Evolutionary conservation across 345 rosid genomes (phyloP).

Genomic region (Cardamine resedifolia): DNA sequence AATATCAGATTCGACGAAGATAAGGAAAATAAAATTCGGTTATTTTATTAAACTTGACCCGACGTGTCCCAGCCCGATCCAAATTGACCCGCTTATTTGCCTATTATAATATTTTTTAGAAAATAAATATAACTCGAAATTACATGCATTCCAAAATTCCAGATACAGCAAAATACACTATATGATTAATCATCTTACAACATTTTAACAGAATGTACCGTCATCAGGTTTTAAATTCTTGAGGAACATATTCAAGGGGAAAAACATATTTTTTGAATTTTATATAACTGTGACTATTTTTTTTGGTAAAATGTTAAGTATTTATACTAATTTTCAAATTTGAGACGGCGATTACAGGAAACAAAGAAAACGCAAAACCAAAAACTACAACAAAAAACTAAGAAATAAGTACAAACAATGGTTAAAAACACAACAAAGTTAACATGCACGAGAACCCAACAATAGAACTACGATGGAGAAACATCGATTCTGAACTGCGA

Average conservation of each 20-base stretch:
- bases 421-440: no score
- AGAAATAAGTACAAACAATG: no score
- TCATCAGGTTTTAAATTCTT: background rate
- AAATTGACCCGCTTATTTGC: constrained; percentile 1
- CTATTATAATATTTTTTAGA: background rate
- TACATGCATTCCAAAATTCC: background rate
- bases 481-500: no score
- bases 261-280: background rate
- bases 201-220: background rate
- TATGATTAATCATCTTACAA: background rate
- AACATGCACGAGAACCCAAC: no score
- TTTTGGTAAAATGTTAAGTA: no score
- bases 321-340: no score
- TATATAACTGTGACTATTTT: no score
- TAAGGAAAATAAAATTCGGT: constrained; percentile 18
- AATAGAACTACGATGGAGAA: no score
- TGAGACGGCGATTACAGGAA: no score
- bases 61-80: background rate
- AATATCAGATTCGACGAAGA: constrained; percentile 30
- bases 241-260: background rate
- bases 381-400: no score
- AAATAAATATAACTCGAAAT: background rate
- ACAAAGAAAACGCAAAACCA: no score
- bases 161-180: background rate
- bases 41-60: constrained; percentile 19